A percentile compares a stretch with the other conserved stretches of the same genome.
Conservation (phyloP, 257 asterid genomes). For the Nicotiana attenuata region DNA sequence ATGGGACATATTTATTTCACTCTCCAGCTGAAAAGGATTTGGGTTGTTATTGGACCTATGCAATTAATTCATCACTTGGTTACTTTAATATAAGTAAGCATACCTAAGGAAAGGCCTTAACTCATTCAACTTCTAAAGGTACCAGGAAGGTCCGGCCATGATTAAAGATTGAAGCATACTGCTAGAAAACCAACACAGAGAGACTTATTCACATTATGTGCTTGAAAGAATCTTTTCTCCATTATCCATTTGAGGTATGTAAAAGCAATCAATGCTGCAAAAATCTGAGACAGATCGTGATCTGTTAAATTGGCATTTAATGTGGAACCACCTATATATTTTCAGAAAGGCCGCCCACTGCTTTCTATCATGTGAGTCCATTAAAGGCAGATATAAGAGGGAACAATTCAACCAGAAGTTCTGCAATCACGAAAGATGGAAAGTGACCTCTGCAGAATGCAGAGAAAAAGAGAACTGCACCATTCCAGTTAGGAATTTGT, state of each 20-base stretch:
- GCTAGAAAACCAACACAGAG: neutral
- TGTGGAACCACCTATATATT: neutral
- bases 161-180: neutral
- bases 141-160: neutral
- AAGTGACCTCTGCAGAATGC: neutral
- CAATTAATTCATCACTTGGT: neutral
- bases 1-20: neutral
- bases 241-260: neutral
- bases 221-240: neutral
- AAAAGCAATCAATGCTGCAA: neutral
- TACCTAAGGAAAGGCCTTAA: neutral
- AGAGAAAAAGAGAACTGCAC: neutral
- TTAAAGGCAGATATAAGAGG: neutral
- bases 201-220: neutral
- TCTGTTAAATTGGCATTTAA: neutral
- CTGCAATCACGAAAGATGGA: neutral
- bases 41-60: neutral
- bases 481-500: neutral
- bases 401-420: neutral
- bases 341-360: neutral
- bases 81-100: neutral
- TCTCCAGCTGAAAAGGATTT: neutral
- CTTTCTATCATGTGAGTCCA: neutral
- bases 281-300: neutral
- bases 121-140: neutral